These are phyloP conservation scores for Eutypa lata DNA, from an alignment of 2,329 filamentous ascomycete species.

Conservation along the genomic window DNA sequence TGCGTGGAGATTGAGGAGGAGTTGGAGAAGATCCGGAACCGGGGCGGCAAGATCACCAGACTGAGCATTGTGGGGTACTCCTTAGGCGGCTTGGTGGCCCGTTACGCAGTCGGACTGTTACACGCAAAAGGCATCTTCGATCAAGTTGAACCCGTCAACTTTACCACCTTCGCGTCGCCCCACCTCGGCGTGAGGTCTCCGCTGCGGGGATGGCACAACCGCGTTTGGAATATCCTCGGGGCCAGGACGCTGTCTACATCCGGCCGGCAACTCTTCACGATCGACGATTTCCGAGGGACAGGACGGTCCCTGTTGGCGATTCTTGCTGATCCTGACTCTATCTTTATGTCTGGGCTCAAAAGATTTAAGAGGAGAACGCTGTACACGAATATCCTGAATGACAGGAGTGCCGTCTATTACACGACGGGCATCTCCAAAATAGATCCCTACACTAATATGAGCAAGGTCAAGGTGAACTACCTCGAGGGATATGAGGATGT, in stretches of 20 bases:
- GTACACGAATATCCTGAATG: conserved; percentile 86
- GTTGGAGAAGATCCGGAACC: conserved; percentile 50
- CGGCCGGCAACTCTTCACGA: conserved; percentile 81
- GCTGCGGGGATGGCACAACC: conserved; percentile 61
- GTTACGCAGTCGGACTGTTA: conserved; percentile 83
- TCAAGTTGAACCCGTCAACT: conserved; percentile 80
- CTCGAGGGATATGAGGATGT: conserved; percentile 71
- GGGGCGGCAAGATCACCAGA: conserved; percentile 72
- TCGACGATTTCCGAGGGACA: conserved; percentile 82
- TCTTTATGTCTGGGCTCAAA: conserved; percentile 78
- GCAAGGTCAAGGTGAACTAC: conserved; percentile 69
- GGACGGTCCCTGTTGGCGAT: conserved; percentile 76
- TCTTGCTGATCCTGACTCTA: conserved; percentile 76
- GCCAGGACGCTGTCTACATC: conserved; percentile 78
- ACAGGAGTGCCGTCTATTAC: conserved; percentile 77
- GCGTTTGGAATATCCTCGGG: conserved; percentile 79
- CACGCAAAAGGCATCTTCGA: conserved; percentile 79
- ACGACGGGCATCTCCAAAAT: conserved; percentile 75
- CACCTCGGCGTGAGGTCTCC: conserved; percentile 76
- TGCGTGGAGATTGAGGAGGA: conserved; percentile 66
- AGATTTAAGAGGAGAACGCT: conserved; percentile 73
- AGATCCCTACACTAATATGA: conserved; percentile 71
- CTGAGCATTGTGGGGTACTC: conserved; percentile 89
- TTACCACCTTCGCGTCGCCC: conserved; percentile 86
- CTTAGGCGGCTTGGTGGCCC: conserved; percentile 78